These are phyloP conservation scores for Ensete glaucum DNA, from an alignment of 176 grass and related monocot genomes.

Conservation along the genomic window DNA sequence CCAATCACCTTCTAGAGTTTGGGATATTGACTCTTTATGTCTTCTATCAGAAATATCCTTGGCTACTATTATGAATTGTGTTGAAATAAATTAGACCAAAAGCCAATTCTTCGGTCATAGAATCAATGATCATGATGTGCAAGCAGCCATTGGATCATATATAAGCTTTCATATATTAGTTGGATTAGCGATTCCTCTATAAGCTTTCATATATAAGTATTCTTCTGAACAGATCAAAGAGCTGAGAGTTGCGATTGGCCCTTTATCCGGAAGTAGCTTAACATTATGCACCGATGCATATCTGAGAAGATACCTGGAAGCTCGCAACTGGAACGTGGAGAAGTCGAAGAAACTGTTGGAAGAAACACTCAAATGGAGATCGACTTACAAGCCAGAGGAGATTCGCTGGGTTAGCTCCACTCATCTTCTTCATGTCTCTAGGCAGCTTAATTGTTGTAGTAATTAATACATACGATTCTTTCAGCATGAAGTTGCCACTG, in stretches of 20 bases:
- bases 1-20: too few relatives aligned
- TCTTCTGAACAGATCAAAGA: constrained; percentile 40
- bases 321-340: constrained; percentile 52
- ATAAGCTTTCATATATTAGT: too few relatives aligned
- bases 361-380: constrained; percentile 76
- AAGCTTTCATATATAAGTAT: too few relatives aligned
- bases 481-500: constrained; percentile 48
- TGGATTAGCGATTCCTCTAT: neutral
- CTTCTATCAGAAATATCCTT: too few relatives aligned
- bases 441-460: neutral
- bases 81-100: too few relatives aligned
- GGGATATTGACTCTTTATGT: too few relatives aligned
- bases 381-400: constrained; percentile 55
- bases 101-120: too few relatives aligned
- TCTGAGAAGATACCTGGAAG: constrained; percentile 68
- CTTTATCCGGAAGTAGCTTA: constrained; percentile 26
- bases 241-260: constrained; percentile 49
- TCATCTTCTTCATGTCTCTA: neutral
- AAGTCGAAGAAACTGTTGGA: constrained; percentile 81
- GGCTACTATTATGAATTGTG: too few relatives aligned
- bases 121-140: too few relatives aligned
- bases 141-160: too few relatives aligned
- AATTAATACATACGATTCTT: neutral
- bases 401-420: constrained; percentile 54
- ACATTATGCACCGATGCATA: constrained; percentile 53